Percentiles rank a stretch among this genome's conserved stretches.
Evolutionary conservation across 345 rosid species (phyloP).

Genomic region (Eutrema japonicum): DNA sequence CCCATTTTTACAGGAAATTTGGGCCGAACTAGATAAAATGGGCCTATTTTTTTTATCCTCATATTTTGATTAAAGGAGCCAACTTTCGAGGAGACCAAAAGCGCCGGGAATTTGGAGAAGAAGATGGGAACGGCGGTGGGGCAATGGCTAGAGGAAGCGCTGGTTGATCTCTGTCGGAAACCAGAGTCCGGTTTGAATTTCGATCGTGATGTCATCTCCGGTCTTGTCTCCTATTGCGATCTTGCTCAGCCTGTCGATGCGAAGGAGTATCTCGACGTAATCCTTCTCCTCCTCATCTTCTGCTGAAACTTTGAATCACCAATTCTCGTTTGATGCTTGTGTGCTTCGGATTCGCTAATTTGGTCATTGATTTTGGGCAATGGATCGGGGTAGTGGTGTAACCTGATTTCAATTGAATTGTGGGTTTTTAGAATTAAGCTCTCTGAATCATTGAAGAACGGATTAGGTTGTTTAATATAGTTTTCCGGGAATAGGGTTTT

Average conservation of each 20-base stretch:
- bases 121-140: conserved; percentile 69
- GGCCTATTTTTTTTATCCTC: background rate
- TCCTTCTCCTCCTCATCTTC: background rate
- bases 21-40: conserved; percentile 5
- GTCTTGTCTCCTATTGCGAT: conserved; percentile 88
- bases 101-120: conserved; percentile 23
- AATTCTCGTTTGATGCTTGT: background rate
- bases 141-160: conserved; percentile 78
- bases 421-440: background rate
- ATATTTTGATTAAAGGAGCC: background rate
- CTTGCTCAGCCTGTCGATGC: conserved; percentile 92
- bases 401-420: background rate
- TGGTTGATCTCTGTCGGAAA: conserved; percentile 68
- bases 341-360: background rate
- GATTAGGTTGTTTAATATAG: background rate
- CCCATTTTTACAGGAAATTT: background rate
- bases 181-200: conserved; percentile 70
- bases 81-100: conserved; percentile 21
- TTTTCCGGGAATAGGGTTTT: background rate
- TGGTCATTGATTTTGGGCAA: background rate
- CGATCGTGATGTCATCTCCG: conserved; percentile 82
- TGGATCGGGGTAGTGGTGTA: background rate
- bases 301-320: background rate
- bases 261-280: conserved; percentile 93
- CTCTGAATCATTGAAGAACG: background rate